A percentile compares a stretch with the other conserved stretches of the same genome.
Evolutionary conservation across 805 yeast species (phyloP).

Genomic region (Metschnikowia proteae): DNA sequence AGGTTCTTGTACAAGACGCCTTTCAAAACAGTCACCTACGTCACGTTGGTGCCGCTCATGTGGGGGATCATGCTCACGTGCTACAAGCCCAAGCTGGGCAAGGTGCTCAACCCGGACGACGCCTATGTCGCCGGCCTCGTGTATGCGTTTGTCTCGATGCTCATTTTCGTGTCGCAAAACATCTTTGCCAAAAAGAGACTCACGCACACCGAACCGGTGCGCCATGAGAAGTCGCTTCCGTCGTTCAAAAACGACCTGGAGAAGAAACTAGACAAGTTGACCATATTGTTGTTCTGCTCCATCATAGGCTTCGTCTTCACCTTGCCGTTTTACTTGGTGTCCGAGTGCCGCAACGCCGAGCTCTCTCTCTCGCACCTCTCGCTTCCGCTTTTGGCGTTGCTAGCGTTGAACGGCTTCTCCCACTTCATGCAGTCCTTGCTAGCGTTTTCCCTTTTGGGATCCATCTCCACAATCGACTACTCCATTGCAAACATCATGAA

Average conservation of each 20-base stretch:
- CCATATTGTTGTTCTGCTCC: constrained; percentile 70
- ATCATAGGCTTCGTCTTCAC: constrained; percentile 64
- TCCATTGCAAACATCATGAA: constrained; percentile 76
- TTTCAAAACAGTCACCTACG: constrained; percentile 65
- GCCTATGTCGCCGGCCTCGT: constrained; percentile 37
- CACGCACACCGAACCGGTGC: constrained; percentile 41
- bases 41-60: constrained; percentile 75
- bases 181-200: constrained; percentile 74
- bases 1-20: constrained; percentile 53
- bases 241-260: constrained; percentile 20
- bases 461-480: constrained; percentile 70
- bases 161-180: constrained; percentile 73
- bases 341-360: constrained; percentile 41
- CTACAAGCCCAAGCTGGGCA: constrained; percentile 39
- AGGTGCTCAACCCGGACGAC: constrained; percentile 14
- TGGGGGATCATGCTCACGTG: constrained; percentile 83
- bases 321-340: constrained; percentile 58
- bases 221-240: constrained; percentile 21
- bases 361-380: constrained; percentile 32
- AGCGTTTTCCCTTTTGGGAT: constrained; percentile 73
- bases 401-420: constrained; percentile 59
- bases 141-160: constrained; percentile 53
- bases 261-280: constrained; percentile 60
- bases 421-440: constrained; percentile 71
- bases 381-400: constrained; percentile 31